These are phyloP conservation scores for Oryza nivara DNA, from an alignment of 176 grass and related monocot species.

Conservation along the genomic window DNA sequence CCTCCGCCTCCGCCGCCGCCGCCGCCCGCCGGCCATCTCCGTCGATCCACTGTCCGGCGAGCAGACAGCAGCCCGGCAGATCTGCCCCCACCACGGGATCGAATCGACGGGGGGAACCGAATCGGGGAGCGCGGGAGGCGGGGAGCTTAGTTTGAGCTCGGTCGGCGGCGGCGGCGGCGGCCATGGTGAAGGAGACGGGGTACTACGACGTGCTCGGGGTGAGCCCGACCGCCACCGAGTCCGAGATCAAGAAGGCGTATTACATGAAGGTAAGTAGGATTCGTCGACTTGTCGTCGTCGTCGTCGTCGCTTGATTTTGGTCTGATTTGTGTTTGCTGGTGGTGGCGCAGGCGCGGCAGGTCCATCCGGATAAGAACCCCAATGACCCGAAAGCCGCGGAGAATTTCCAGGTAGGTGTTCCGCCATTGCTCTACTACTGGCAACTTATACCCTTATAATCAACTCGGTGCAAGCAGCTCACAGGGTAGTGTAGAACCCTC, in stretches of 20 bases:
- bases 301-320: neutral
- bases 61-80: neutral
- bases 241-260: conserved; percentile 98
- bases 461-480: neutral
- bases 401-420: conserved; percentile 76
- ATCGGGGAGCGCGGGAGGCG: neutral
- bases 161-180: neutral
- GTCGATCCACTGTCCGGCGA: neutral
- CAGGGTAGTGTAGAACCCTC: neutral
- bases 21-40: neutral
- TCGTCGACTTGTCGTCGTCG: too few species aligned
- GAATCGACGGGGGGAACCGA: conserved; percentile 1
- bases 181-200: conserved; percentile 89
- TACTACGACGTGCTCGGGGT: conserved; percentile 97
- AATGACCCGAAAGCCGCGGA: conserved; percentile 81
- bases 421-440: neutral
- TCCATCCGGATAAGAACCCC: conserved; percentile 95
- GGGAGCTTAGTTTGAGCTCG: conserved; percentile 8
- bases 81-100: neutral
- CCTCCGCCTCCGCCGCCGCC: conserved; percentile 14
- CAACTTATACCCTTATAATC: neutral
- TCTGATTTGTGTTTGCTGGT: conserved; percentile 22
- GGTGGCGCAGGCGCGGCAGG: conserved; percentile 76
- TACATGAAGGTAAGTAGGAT: conserved; percentile 71
- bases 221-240: conserved; percentile 68